Evolutionary conservation across 148 eudicot species (phyloP).

Genomic region (Selenicereus undatus): DNA sequence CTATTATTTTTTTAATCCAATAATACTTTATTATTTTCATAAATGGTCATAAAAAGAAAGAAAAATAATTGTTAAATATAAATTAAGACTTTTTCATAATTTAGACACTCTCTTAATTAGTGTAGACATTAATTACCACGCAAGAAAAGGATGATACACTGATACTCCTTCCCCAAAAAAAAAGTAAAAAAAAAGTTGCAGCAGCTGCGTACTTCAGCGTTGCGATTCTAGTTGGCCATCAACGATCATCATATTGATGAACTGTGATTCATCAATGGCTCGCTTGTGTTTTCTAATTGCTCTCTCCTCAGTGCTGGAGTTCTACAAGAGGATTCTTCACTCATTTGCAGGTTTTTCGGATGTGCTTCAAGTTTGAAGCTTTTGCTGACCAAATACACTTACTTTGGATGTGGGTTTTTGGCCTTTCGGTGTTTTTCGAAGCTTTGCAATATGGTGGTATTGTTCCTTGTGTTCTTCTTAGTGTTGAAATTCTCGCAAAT

Average conservation of each 20-base stretch:
- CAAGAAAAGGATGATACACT: no score
- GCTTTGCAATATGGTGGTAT: conserved; percentile 28
- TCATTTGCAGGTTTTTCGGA: conserved; percentile 39
- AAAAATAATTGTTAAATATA: no score
- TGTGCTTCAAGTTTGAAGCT: conserved; percentile 42
- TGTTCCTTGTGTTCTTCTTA: conserved; percentile 17
- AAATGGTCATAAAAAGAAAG: no score
- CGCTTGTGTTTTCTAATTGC: conserved; percentile 31
- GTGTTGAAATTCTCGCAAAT: conserved; percentile 27
- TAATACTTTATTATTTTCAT: no score
- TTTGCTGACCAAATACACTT: conserved; percentile 31
- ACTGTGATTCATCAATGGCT: background rate
- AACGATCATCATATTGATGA: no score
- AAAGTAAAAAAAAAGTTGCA: background rate
- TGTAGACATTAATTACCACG: no score
- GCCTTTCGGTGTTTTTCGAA: conserved; percentile 42
- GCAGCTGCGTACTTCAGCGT: background rate
- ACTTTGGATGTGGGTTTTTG: conserved; percentile 57
- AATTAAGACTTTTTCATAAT: no score
- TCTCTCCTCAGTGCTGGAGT: conserved; percentile 36
- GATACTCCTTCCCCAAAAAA: no score
- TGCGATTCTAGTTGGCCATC: no score
- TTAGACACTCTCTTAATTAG: no score
- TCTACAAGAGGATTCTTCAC: conserved; percentile 33
- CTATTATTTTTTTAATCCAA: no score